Percentiles rank a stretch among this genome's conserved stretches.
Conservation (phyloP, 805 yeast genomes). For the Metschnikowia kunwiensis region DNA sequence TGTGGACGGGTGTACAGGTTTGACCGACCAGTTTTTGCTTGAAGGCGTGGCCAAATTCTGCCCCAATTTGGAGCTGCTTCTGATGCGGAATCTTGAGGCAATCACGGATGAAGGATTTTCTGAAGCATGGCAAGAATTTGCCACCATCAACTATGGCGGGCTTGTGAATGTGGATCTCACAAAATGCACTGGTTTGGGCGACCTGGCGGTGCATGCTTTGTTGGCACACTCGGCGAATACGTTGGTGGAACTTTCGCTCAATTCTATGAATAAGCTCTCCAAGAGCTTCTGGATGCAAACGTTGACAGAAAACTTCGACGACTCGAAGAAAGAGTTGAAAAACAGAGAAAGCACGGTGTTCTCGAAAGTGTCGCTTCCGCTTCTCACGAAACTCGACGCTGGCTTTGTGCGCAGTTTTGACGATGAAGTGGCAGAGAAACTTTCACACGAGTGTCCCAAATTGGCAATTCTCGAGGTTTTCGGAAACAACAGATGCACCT, state of each 20-base stretch:
- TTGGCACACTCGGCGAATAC: slow-evolving; percentile 63
- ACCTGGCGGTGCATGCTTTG: slow-evolving; percentile 57
- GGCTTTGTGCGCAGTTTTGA: slow-evolving; percentile 81
- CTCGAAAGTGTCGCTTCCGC: slow-evolving; percentile 42
- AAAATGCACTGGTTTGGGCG: slow-evolving; percentile 65
- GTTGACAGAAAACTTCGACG: slow-evolving; percentile 33
- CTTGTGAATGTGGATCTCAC: slow-evolving; percentile 57
- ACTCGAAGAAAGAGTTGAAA: slow-evolving; percentile 20
- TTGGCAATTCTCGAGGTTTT: slow-evolving; percentile 72
- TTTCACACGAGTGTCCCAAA: slow-evolving; percentile 59
- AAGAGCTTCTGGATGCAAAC: slow-evolving; percentile 46
- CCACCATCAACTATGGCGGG: slow-evolving; percentile 47
- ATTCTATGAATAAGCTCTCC: slow-evolving; percentile 64
- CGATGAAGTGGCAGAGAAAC: slow-evolving; percentile 57
- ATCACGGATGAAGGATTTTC: slow-evolving; percentile 67
- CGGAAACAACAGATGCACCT: slow-evolving; percentile 70
- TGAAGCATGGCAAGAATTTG: slow-evolving; percentile 56
- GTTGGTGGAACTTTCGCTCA: slow-evolving; percentile 65
- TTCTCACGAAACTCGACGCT: slow-evolving; percentile 63
- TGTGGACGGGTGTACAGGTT: slow-evolving; percentile 68
- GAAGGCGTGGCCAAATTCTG: slow-evolving; percentile 63
- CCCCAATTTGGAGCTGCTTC: slow-evolving; percentile 52
- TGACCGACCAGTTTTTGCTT: slow-evolving; percentile 61
- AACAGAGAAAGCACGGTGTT: slow-evolving; percentile 5
- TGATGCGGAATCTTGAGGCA: slow-evolving; percentile 57